Evolutionary conservation across 768 basidiomycete genomes (phyloP).

Genomic region (Leccinum longicurvipes): DNA sequence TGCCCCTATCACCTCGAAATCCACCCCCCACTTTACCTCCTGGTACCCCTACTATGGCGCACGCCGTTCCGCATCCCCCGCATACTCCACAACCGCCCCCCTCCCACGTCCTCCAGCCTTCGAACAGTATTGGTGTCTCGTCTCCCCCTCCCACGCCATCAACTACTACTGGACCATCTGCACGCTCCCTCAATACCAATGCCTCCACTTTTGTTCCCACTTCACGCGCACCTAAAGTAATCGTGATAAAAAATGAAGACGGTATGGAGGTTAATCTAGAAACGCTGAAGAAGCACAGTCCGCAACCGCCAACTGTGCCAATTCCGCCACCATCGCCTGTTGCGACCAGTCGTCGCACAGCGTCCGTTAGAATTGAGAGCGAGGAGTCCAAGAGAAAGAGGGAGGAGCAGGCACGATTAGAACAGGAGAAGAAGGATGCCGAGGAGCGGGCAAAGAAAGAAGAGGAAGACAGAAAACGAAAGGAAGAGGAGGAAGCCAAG

Average conservation of each 20-base stretch:
- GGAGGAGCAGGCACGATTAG: constrained; percentile 42
- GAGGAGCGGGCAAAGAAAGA: constrained; percentile 37
- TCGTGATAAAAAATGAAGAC: constrained; percentile 60
- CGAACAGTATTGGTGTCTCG: constrained; percentile 46
- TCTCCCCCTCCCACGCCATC: constrained; percentile 71
- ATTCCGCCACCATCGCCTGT: constrained; percentile 38
- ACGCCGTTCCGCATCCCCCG: constrained; percentile 46
- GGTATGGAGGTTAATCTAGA: constrained; percentile 65
- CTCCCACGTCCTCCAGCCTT: constrained; percentile 38
- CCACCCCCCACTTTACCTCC: constrained; percentile 53
- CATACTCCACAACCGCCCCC: constrained; percentile 50
- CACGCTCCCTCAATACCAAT: constrained; percentile 52
- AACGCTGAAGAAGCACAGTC: constrained; percentile 47
- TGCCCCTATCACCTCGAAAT: constrained; percentile 71
- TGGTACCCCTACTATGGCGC: constrained; percentile 65
- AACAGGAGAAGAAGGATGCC: constrained; percentile 38
- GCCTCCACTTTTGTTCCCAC: constrained; percentile 67
- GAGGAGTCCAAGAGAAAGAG: constrained; percentile 52
- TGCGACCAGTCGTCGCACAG: constrained; percentile 23
- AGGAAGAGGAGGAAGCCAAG: constrained; percentile 43
- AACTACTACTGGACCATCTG: constrained; percentile 39
- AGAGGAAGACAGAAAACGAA: constrained; percentile 35
- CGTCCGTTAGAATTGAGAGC: constrained; percentile 61
- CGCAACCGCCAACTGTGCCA: constrained; percentile 38
- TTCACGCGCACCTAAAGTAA: constrained; percentile 37